Base-by-base conservation (phyloP, 148 eudicot species). In the Selenicereus undatus region DNA sequence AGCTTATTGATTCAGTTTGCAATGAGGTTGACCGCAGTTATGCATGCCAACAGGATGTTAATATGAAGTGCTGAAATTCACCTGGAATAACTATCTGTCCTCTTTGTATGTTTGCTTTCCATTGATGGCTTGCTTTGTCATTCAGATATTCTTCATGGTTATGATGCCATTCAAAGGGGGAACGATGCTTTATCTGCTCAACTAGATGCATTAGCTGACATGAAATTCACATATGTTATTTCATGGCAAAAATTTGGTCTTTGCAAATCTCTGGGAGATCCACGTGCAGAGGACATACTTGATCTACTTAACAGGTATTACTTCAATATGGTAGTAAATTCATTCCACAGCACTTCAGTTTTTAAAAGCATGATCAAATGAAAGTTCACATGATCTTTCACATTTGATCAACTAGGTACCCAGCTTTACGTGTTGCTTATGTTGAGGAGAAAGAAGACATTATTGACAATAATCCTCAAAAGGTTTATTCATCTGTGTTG, bases 201-300 rank as follows among this genome's bases (percentile, higher is more conserved):
- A 82, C 87, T 92, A 77, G 99, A 93, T 86, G 99, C 99, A 35
- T 71, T 93, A 52, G 92, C 91, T 64, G 98, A 95, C 90, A 83
- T 93, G 91, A 96, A 96, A 86, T 96, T 96, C 80, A 88, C 89
- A 18, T 90, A 93, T 79, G 90, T 96, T 29, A 76, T 96, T 76
- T 89, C 99, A 16, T 96, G 98, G 89, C 99, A 94, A 88, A 87
- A 90, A 90, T 96, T 85, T 84, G 98, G 99, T 81, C 39, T 90
- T 42, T 97, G 92, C 71, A 94, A 91, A 83, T 17, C 90, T 30
- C 71, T 86, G 27, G 95, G 99, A 58, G 94, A 96, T 87, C 94
- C 95, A 36, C 95, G 90, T 85, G 97, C 97, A 29, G 89, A 88
- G 78, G 99, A 96, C 86, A 92, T 96, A 76, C 88, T 86, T 79